Base-by-base conservation (phyloP, 331 rosid species). In the Pyracantha coccinea region DNA sequence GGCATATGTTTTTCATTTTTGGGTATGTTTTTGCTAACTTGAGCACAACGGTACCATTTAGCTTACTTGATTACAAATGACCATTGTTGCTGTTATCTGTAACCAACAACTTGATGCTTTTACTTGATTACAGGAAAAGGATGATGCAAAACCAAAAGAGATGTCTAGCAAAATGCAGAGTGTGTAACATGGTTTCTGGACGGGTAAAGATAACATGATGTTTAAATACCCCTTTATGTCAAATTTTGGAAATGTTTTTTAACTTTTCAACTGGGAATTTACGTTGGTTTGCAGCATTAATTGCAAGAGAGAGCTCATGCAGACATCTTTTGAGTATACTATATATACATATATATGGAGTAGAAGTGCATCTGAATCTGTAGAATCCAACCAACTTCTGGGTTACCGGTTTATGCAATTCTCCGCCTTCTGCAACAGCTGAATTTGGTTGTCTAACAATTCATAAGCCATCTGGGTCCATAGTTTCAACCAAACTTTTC, bases 161-260 rank as follows among this genome's bases (percentile, higher is more conserved):
- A 59, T 83, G 14, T 85, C 98, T 29, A 85, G 88, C 91, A 95
- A 95, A 89, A 86, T 86, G 77, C 97, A 90, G 82, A 89, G 82
- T 78, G 96, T 89, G 67, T 92, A 81, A 86, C 68, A 78, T 80
- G 82, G 75, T 74, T 69, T 29, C 77, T 69, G 68, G 64, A 65
- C 25, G 6, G 79, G 77, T 81, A 80, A 63, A 10, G 79, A 72
- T 81, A 84, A 82, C 45, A 24, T 41, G 66, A 59, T 67, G 55
- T 54, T 38, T 63, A 58, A 41, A 68, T 47, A 58, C 78, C 73
- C 7, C 24, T 66, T 69, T 23, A 28, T 59, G 35, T 38, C 17
- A 16, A 11, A 24, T 32, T 32, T 12, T 4, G 23, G 45, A 66
- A 69, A 60, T 50, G 27, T 38, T 59, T 20, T 45, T 68, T 29